phyloP scores from a whole-genome alignment of 441 rosid genomes.

The Erodium texanum region DNA sequence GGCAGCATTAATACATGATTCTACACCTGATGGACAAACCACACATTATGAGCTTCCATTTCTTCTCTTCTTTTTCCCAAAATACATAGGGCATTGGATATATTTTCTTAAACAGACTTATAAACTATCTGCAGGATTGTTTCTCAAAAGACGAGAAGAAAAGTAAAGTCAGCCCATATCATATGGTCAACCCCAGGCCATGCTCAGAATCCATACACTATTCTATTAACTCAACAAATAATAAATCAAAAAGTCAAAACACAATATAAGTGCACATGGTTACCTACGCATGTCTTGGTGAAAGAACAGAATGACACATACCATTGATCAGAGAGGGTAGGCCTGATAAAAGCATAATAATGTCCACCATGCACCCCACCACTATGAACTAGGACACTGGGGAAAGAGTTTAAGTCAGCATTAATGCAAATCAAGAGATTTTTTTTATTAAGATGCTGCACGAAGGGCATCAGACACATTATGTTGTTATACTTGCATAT shows the following conservation, averaged over 20 bases:
- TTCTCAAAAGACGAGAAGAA: not conserved
- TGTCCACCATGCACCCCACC: slow-evolving; percentile 95
- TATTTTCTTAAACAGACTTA: too few relatives aligned
- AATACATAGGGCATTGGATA: too few relatives aligned
- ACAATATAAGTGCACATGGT: not conserved
- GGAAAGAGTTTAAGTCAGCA: slow-evolving; percentile 14
- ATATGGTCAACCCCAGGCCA: not conserved
- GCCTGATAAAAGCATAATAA: slow-evolving; percentile 84
- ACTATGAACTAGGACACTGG: slow-evolving; percentile 82
- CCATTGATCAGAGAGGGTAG: slow-evolving; percentile 84
- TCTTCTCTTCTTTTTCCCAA: too few relatives aligned
- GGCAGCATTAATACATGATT: too few relatives aligned
- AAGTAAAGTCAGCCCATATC: not conserved
- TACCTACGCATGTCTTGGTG: not conserved
- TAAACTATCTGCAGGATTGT: not conserved
- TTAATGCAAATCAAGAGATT: not conserved
- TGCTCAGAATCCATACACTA: not conserved
- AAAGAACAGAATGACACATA: slow-evolving; percentile 20
- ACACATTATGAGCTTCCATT: too few relatives aligned
- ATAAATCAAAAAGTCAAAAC: not conserved
- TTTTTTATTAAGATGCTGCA: not conserved
- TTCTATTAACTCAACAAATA: not conserved
- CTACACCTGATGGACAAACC: too few relatives aligned
- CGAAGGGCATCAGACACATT: not conserved
- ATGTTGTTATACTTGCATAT: not conserved